These are phyloP conservation scores for Tilletia caries DNA, from an alignment of 1,284 basidiomycete species.

Conservation along the genomic window DNA sequence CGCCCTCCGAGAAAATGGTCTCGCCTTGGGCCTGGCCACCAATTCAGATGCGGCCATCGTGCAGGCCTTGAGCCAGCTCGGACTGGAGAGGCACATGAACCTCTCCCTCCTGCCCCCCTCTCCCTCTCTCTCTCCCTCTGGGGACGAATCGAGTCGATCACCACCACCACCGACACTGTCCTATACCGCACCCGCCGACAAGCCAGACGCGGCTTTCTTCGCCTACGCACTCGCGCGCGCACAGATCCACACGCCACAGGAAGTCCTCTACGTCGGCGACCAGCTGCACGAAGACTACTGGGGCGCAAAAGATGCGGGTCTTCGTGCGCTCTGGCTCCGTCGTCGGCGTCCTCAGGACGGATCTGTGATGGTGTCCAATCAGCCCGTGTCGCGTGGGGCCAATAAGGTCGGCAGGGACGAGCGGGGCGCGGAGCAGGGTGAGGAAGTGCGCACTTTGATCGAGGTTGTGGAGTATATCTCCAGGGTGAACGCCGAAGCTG, in stretches of 20 bases:
- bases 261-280: conserved; percentile 36
- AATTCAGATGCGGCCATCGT: conserved; percentile 36
- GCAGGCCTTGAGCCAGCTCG: conserved; percentile 25
- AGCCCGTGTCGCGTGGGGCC: not conserved
- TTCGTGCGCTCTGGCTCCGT: conserved; percentile 29
- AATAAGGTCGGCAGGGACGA: not conserved
- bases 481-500: not conserved
- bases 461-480: not conserved
- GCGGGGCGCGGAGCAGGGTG: not conserved
- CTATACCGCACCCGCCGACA: conserved; percentile 31
- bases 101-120: conserved; percentile 18
- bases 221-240: conserved; percentile 24
- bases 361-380: not conserved
- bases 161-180: conserved; percentile 24
- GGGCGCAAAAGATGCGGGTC: conserved; percentile 29
- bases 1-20: not conserved
- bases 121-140: no score
- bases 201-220: conserved; percentile 31
- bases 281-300: conserved; percentile 38
- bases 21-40: conserved; percentile 26
- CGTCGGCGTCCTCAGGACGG: no score
- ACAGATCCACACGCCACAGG: not conserved
- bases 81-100: conserved; percentile 24
- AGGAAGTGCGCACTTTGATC: not conserved
- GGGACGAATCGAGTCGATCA: not conserved